Conservation (phyloP, 805 yeast species). For the Candida ortonii region DNA sequence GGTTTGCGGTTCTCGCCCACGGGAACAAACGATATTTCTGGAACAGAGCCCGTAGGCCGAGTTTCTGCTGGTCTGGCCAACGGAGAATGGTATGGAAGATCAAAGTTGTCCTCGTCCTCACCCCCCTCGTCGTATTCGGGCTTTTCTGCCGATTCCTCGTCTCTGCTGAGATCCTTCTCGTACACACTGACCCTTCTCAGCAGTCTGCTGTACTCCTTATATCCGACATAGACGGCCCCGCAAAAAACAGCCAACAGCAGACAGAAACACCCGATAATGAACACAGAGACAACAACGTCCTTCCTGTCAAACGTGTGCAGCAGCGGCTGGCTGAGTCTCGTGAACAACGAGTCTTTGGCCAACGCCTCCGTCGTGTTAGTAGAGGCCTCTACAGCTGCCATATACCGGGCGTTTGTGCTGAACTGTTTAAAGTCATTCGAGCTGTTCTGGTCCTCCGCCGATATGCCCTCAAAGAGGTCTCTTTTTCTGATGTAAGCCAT, state of each 20-base stretch:
- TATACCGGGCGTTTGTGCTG: constrained; percentile 5
- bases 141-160: too few species aligned
- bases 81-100: too few species aligned
- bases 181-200: constrained; percentile 14
- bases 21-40: too few species aligned
- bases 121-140: constrained; percentile 2
- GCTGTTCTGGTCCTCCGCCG: constrained; percentile 7
- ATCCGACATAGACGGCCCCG: constrained; percentile 18
- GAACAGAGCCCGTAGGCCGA: too few species aligned
- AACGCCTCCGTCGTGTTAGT: constrained; percentile 9
- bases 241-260: constrained; percentile 13
- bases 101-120: neutral
- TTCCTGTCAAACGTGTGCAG: constrained; percentile 15
- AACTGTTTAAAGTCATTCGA: constrained; percentile 14
- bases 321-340: constrained; percentile 14
- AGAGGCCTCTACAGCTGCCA: constrained; percentile 6
- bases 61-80: too few species aligned
- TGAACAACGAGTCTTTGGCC: constrained; percentile 9
- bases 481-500: constrained; percentile 5
- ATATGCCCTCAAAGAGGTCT: constrained; percentile 11
- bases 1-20: too few species aligned
- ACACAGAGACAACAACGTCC: constrained; percentile 15
- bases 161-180: constrained; percentile 12
- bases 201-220: constrained; percentile 15
- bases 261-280: constrained; percentile 16